Base-by-base conservation (phyloP, 257 asterid species). In the Solanum bulbocastanum region DNA sequence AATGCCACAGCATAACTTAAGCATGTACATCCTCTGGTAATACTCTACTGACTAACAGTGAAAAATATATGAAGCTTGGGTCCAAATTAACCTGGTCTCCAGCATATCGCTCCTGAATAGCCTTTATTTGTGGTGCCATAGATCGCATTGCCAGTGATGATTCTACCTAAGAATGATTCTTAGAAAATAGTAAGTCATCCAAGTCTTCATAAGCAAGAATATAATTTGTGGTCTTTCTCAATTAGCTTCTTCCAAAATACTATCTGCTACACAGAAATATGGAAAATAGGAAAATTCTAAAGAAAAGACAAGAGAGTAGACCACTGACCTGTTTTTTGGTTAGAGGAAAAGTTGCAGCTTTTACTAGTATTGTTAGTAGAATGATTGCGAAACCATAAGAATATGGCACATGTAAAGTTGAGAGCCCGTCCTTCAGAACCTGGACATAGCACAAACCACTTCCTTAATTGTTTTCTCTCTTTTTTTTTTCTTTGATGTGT, bases 71-170 rank as follows among this genome's bases (percentile, higher is more conserved):
- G 81, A 49, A 71, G 73, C 25, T 22, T 30, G 83, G 88, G 18
- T 42, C 11, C 56, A 37, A 42, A 44, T 85, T 87, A 88, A 97
- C 99, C 99, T 96, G 98, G 93, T 97, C 98, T 78, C 99, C 99
- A 84, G 98, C 98, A 94, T 95, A 96, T 56, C 95, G 95, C 90
- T 96, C 98, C 94, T 96, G 99, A 88, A 97, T 94, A 91, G 98
- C 99, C 92, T 96, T 97, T 94, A 97, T 96, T 88, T 97, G 99
- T 87, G 99, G 99, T 73, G 96, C 90, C 94, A 97, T 91, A 83
- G 99, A 93, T 87, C 96, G 95, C 99, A 96, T 96, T 87, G 99
- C 95, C 99, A 97, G 95, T 69, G 99, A 92, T 36, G 99, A 97
- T 92, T 96, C 99, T 91, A 96, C 99, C 99, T 97, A 62, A 13